phyloP scores from a whole-genome alignment of 139 green algal genomes.

The Chlorella sp. region DNA sequence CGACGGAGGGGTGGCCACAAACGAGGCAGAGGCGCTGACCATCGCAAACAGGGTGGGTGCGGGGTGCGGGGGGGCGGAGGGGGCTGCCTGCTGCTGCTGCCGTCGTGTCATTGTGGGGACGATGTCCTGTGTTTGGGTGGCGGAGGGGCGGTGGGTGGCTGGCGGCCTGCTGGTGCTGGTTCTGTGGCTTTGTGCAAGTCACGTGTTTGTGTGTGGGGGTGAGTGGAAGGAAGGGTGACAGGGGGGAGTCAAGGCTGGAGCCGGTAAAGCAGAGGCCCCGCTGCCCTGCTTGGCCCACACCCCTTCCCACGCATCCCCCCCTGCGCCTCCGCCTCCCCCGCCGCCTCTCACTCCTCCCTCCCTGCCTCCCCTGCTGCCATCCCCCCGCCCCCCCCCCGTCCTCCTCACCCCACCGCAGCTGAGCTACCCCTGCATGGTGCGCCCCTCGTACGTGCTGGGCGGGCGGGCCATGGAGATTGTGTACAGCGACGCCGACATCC shows the following conservation, averaged over 20 bases:
- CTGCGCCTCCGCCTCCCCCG: background rate
- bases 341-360: background rate
- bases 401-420: slow-evolving; percentile 50
- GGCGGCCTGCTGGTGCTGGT: no score
- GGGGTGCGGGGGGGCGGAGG: background rate
- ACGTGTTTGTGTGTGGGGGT: no score
- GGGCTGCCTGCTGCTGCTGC: background rate
- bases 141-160: no score
- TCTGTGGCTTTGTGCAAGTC: no score
- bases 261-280: no score
- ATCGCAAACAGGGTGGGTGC: slow-evolving; percentile 62
- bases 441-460: slow-evolving; percentile 97
- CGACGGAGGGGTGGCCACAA: slow-evolving; percentile 54
- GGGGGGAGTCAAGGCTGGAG: no score
- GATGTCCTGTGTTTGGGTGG: no score
- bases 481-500: slow-evolving; percentile 87
- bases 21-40: slow-evolving; percentile 79
- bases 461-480: slow-evolving; percentile 99
- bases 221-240: no score
- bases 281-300: background rate
- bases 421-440: slow-evolving; percentile 98
- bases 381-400: background rate
- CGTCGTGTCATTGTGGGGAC: background rate
- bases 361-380: background rate
- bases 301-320: background rate